Conservation (phyloP, 169 alveolate species). For the Babesia gibsoni region DNA sequence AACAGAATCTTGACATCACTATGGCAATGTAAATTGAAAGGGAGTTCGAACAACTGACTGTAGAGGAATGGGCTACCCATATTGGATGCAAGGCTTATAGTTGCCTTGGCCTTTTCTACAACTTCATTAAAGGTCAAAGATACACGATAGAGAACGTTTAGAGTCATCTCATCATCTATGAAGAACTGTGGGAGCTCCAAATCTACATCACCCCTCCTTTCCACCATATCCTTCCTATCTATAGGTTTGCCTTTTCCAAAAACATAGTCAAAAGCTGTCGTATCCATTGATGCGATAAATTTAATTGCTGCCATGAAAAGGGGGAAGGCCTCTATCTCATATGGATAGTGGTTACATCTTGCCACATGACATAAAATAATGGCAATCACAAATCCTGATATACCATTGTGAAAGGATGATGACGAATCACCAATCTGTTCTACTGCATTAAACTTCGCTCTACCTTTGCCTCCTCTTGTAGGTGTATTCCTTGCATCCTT, state of each 20-base stretch:
- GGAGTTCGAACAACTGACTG: conserved; percentile 3
- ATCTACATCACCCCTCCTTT: neutral
- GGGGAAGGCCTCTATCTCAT: conserved; percentile 21
- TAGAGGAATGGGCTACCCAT: conserved; percentile 20
- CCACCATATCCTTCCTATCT: neutral
- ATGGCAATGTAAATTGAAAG: neutral
- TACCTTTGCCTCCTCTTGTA: too few relatives aligned
- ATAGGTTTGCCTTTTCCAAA: neutral
- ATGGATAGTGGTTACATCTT: neutral
- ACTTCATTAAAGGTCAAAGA: neutral
- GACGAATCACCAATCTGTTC: too few relatives aligned
- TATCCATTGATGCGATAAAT: conserved; percentile 29
- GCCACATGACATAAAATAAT: conserved; percentile 17
- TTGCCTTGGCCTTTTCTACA: neutral
- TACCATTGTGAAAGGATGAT: neutral
- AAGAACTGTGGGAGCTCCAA: conserved; percentile 8
- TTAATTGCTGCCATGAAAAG: conserved; percentile 21
- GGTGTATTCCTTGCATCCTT: too few relatives aligned
- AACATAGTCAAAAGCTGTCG: neutral
- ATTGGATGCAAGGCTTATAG: neutral
- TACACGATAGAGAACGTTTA: neutral
- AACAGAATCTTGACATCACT: neutral
- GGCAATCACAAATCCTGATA: neutral
- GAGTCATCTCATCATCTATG: neutral
- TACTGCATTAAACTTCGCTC: too few relatives aligned